Evolutionary conservation across 2,329 filamentous ascomycete species (phyloP), one percentile per base, ranked within the genome.

Genomic region (Taxawa tesnikishii): DNA sequence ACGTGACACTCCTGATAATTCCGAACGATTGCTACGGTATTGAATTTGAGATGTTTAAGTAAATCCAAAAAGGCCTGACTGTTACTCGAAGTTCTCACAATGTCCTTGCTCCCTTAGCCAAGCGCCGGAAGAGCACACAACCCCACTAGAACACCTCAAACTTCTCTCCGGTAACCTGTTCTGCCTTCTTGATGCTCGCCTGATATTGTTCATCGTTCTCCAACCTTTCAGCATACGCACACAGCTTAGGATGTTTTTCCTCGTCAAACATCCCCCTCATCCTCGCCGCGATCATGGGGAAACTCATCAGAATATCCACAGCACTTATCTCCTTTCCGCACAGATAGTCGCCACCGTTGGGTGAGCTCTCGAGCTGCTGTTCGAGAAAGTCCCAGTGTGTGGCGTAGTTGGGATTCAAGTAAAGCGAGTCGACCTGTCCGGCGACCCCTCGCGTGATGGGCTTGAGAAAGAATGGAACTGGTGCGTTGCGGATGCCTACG

Each of bases 401-500:
- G 15, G 56, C 56, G 35, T 65, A 54, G 39, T 68, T 65, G 1
- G 57, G 55, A 23, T 60, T 55, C 23, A 70, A 50, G 45, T 63
- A 70, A 8, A 45, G 37, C 1, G 41, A 42, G 10, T 65, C 54
- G 18, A 73, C 52, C 32, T 60, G 60, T 36, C 53, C 51, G 6
- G 68, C 68, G 13, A 82, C 65, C 5, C 60, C 55, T 4, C 56
- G 55, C 10, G 74, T 73, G 38, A 83, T 63, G 3, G 75, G 75
- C 41, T 70, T 75, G 47, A 82, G 59, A 60, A 82, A 79, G 63
- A 81, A 82, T 0, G 76, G 76, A 0, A 77, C 10, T 8, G 32
- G 12, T 9, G 12, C 15, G 15, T 24, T n/a, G 14, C 11, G 45
- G 39, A 75, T 58, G 27, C 44, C 62, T 59, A 33, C 11, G 13